phyloP scores from a whole-genome alignment of 345 rosid genomes.

The Carallia brachiata region DNA sequence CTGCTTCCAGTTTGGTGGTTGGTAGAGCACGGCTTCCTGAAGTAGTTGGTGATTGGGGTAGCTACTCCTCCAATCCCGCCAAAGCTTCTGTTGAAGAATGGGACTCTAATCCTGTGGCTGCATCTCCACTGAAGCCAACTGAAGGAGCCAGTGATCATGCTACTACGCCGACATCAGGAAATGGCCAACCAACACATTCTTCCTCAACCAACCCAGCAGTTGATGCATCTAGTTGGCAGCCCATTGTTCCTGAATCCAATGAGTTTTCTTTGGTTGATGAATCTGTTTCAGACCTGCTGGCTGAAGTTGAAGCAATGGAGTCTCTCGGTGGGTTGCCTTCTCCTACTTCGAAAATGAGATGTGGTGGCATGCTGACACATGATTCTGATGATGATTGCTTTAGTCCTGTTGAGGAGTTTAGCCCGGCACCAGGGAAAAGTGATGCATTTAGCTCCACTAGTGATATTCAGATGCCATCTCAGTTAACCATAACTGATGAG shows the following conservation, averaged over 20 bases:
- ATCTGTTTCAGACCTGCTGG: constrained; percentile 96
- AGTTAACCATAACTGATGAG: constrained; percentile 35
- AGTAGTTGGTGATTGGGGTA: constrained; percentile 55
- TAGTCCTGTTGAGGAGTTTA: constrained; percentile 63
- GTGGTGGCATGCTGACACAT: constrained; percentile 44
- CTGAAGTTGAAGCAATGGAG: constrained; percentile 99
- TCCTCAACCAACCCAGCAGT: constrained; percentile 36
- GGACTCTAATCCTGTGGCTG: constrained; percentile 46
- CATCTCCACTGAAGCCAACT: constrained; percentile 46
- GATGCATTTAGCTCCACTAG: constrained; percentile 73
- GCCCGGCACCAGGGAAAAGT: constrained; percentile 62
- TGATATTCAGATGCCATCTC: constrained; percentile 53
- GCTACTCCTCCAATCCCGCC: constrained; percentile 37
- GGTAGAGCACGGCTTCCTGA: constrained; percentile 55
- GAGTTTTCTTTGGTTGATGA: constrained; percentile 73
- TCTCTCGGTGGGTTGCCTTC: constrained; percentile 70
- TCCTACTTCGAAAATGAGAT: constrained; percentile 62
- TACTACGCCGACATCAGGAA: constrained; percentile 63
- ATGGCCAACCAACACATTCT: constrained; percentile 42
- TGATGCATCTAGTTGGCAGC: constrained; percentile 65
- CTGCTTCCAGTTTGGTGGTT: constrained; percentile 60
- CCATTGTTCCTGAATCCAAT: constrained; percentile 58
- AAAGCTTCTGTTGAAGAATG: constrained; percentile 45
- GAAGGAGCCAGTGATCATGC: constrained; percentile 48
- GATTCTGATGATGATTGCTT: constrained; percentile 75